phyloP scores from a whole-genome alignment of 202 grass and related monocot genomes.

The Hordeum pubiflorum region DNA sequence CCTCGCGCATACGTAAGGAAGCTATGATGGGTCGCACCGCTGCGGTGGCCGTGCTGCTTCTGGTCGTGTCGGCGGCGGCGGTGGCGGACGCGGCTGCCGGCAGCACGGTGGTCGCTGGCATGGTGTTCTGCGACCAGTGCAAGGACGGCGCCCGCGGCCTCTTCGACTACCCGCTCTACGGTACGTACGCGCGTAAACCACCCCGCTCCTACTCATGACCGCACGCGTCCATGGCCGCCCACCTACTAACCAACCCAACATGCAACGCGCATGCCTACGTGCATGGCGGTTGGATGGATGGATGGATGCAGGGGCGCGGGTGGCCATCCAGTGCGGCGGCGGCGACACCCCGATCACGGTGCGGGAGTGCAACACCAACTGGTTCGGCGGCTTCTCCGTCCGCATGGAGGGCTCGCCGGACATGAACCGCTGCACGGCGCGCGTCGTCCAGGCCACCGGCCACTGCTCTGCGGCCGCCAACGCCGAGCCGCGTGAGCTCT shows the following conservation, averaged over 20 bases:
- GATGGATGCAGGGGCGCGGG: slow-evolving; percentile 44
- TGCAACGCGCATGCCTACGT: background rate
- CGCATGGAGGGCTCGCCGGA: slow-evolving; percentile 65
- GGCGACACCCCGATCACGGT: slow-evolving; percentile 34
- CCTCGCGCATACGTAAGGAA: too few species aligned
- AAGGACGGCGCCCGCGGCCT: slow-evolving; percentile 61
- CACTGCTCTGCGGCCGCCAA: slow-evolving; percentile 33
- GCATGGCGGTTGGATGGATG: background rate
- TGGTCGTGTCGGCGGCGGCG: background rate
- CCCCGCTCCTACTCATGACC: background rate
- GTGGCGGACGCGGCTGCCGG: background rate
- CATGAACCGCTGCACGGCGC: slow-evolving; percentile 71
- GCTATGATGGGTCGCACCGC: background rate
- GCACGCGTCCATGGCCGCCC: background rate
- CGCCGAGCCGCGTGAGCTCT: slow-evolving; percentile 36
- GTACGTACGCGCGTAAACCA: background rate
- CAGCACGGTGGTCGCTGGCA: slow-evolving; percentile 72
- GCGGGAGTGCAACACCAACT: slow-evolving; percentile 68
- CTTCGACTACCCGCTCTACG: slow-evolving; percentile 79
- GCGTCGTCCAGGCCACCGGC: slow-evolving; percentile 45
- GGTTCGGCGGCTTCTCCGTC: slow-evolving; percentile 68
- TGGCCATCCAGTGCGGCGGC: slow-evolving; percentile 66
- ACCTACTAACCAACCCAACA: background rate
- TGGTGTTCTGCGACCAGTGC: slow-evolving; percentile 92
- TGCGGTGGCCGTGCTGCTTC: background rate